Base-by-base conservation (phyloP, 495 filamentous ascomycete genomes). In the Daldinia vernicosa region DNA sequence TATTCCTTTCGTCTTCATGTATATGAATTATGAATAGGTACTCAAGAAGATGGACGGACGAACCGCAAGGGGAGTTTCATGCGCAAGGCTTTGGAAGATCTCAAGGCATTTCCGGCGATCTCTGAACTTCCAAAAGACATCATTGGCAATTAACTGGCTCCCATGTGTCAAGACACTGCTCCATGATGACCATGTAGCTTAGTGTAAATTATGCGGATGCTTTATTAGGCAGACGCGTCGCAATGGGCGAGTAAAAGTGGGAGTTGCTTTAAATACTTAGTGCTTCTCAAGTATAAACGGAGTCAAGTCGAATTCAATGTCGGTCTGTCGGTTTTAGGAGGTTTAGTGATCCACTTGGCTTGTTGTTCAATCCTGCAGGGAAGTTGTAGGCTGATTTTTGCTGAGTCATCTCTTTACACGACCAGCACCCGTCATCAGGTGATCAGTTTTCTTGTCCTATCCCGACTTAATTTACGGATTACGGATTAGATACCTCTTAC, bases 201-300 rank as follows among this genome's bases (percentile, higher is more conserved):
- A 61, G 60, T 53, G 51, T 15, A 33, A 39, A 50, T 58, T 28
- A 12, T 30, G 28, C 43, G 32, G 33, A 17, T 39, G 61, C 50
- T 67, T 67, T 52, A 37, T 58, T 61, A 71, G 71, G 71, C 67
- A 71, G 63, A 74, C 67, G 71, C 67, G 71, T 70, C 53, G 52
- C 26, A 30, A 60, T 24, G 43, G n/a, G 15, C 17, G 30, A 35
- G 32, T 60, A 26, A 58, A 58, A 32, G 35, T 63, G 40, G 45
- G 19, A 57, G 47, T 45, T 35, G 33, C 9, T 35, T 35, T 14
- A 35, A 35, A 12, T 14, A 35, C 1, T 12, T 12, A 35, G 33
- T 35, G 2, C 12, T 35, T 35, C 33, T 35, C 33, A 35, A 35
- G 0, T 35, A 33, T 24, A n/a, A n/a, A n/a, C n/a, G n/a, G n/a